A percentile compares a stretch with the other conserved stretches of the same genome.
Evolutionary conservation across 2,329 filamentous ascomycete species (phyloP).

Genomic region (Colletotrichum plurivorum): DNA sequence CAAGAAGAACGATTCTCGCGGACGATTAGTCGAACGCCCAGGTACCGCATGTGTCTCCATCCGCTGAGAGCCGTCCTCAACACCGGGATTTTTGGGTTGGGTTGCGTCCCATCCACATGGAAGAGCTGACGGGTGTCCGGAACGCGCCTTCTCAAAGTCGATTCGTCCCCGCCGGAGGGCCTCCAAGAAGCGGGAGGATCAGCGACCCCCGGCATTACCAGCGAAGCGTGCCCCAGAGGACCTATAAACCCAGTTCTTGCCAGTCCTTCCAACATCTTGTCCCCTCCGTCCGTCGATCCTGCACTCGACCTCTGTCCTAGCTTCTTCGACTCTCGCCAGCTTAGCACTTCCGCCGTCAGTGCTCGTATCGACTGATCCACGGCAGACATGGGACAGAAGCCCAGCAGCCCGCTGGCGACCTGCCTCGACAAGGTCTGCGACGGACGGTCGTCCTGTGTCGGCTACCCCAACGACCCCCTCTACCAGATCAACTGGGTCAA

Average conservation of each 20-base stretch:
- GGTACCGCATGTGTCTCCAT: slow-evolving; percentile 5
- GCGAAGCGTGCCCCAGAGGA: background rate
- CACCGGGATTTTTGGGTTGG: background rate
- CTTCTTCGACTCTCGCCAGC: background rate
- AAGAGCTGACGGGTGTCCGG: background rate
- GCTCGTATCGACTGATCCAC: slow-evolving; percentile 1
- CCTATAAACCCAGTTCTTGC: slow-evolving; percentile 21
- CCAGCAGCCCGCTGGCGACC: slow-evolving; percentile 56
- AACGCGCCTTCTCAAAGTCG: background rate
- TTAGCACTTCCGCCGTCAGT: background rate
- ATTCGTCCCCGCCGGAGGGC: background rate
- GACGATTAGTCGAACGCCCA: slow-evolving; percentile 7
- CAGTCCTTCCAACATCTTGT: background rate
- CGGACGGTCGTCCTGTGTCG: slow-evolving; percentile 61
- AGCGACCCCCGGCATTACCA: background rate
- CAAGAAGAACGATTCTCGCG: background rate
- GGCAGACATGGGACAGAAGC: slow-evolving; percentile 58
- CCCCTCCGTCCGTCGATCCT: background rate
- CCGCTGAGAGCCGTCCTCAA: background rate
- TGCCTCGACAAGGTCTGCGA: slow-evolving; percentile 64
- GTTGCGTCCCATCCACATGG: background rate
- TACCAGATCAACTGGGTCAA: slow-evolving; percentile 66
- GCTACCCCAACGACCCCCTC: slow-evolving; percentile 57
- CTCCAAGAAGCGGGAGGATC: slow-evolving; percentile 1
- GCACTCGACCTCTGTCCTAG: no score